phyloP scores from a whole-genome alignment of 2,329 filamentous ascomycete species.

The Fusarium guadeloupense region DNA sequence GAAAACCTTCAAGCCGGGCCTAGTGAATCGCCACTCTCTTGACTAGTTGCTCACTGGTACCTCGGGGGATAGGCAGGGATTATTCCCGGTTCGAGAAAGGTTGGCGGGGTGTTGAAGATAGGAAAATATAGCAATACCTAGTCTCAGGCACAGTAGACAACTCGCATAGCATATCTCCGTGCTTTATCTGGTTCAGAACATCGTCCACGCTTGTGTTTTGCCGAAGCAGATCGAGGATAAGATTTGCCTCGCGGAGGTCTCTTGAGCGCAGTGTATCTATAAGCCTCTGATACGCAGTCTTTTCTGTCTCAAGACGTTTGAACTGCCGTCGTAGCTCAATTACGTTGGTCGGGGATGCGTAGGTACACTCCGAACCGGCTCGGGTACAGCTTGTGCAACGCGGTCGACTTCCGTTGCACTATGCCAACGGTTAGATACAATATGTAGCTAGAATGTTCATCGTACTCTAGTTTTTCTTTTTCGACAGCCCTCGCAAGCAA shows the following conservation, averaged over 20 bases:
- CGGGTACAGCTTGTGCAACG: background rate
- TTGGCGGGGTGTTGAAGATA: background rate
- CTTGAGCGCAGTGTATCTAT: background rate
- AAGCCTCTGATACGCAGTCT: background rate
- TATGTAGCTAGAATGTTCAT: fast-evolving
- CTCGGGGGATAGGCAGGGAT: too few relatives aligned
- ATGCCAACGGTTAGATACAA: background rate
- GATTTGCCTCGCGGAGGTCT: background rate
- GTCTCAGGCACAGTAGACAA: too few relatives aligned
- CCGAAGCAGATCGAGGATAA: constrained; percentile 9
- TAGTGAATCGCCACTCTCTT: too few relatives aligned
- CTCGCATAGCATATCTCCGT: too few relatives aligned
- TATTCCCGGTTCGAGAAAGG: too few relatives aligned
- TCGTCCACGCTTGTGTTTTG: background rate
- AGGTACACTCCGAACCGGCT: background rate
- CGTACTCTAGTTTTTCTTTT: constrained; percentile 5
- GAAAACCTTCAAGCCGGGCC: too few relatives aligned
- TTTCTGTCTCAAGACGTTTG: background rate
- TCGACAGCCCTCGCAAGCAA: constrained; percentile 11
- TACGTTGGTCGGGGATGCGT: background rate
- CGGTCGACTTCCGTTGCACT: constrained; percentile 15
- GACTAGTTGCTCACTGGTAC: too few relatives aligned
- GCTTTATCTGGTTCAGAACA: constrained; percentile 10
- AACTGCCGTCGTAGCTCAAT: background rate
- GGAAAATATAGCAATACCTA: background rate